phyloP scores from a whole-genome alignment of 2,329 filamentous ascomycete genomes.

The Trichoderma sp. region DNA sequence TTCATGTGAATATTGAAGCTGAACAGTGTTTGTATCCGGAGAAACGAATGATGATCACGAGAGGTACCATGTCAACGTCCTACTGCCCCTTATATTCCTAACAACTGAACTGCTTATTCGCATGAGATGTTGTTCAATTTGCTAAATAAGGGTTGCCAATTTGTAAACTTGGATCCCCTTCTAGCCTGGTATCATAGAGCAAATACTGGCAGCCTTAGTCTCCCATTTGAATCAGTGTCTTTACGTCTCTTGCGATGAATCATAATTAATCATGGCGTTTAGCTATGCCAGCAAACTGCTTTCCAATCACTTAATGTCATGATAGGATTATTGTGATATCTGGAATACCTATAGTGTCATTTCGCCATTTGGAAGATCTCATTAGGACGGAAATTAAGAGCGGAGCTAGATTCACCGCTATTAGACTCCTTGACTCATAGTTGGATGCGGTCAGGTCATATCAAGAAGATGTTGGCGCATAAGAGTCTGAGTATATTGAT shows the following conservation, averaged over 20 bases:
- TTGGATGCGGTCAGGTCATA: neutral
- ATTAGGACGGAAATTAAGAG: neutral
- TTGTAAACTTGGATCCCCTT: fast-evolving
- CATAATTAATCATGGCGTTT: neutral
- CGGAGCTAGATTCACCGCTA: neutral
- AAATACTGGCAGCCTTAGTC: neutral
- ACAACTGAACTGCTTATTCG: neutral
- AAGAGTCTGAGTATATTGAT: neutral
- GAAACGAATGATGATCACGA: neutral
- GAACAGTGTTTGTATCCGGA: neutral
- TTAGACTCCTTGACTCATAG: neutral
- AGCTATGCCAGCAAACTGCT: neutral
- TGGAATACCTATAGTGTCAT: neutral
- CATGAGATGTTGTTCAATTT: neutral
- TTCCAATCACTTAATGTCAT: neutral
- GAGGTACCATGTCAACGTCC: neutral
- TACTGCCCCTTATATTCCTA: neutral
- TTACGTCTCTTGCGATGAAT: neutral
- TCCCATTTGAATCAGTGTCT: neutral
- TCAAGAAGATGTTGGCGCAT: neutral
- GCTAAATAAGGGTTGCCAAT: neutral
- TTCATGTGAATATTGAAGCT: neutral
- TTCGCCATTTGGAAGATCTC: neutral
- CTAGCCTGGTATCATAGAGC: neutral
- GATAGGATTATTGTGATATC: neutral